Conservation (phyloP, 306 rosid species). For the Cicer bijugum region DNA sequence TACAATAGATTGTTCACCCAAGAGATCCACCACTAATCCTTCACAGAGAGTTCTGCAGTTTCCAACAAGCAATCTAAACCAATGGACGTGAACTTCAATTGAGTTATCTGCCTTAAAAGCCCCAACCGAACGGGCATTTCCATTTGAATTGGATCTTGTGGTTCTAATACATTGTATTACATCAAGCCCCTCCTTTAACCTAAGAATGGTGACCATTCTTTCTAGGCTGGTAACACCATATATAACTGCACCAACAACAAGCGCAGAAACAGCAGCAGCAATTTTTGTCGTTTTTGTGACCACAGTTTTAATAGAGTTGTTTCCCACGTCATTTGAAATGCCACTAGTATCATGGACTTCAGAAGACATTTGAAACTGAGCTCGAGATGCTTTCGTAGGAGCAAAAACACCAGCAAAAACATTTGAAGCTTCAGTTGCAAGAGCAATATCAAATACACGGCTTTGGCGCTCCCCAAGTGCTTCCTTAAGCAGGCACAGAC, state of each 20-base stretch:
- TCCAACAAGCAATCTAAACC: conserved; percentile 95
- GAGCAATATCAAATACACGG: conserved; percentile 95
- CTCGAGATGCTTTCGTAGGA: conserved; percentile 81
- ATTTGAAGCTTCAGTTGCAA: conserved; percentile 85
- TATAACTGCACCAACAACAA: conserved; percentile 77
- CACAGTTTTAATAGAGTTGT: conserved; percentile 54
- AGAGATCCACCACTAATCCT: conserved; percentile 84
- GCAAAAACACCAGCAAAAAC: conserved; percentile 74
- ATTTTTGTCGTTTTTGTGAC: conserved; percentile 68
- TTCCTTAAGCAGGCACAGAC: conserved; percentile 91
- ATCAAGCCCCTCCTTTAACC: conserved; percentile 89
- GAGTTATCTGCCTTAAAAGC: conserved; percentile 69
- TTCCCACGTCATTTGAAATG: conserved; percentile 57
- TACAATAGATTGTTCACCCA: conserved; percentile 79
- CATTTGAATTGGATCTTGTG: conserved; percentile 85
- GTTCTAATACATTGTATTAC: conserved; percentile 76
- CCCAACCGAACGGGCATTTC: conserved; percentile 76
- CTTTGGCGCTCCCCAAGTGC: conserved; percentile 97
- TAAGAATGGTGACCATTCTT: conserved; percentile 83
- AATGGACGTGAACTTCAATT: conserved; percentile 81
- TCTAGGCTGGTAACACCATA: conserved; percentile 87
- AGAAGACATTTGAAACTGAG: conserved; percentile 81
- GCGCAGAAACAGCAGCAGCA: conserved; percentile 91
- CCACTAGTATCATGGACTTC: conserved; percentile 69
- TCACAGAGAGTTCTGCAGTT: conserved; percentile 81